Evolutionary conservation across 1,284 basidiomycete species (phyloP).

Genomic region (Apiotrichum siamense): DNA sequence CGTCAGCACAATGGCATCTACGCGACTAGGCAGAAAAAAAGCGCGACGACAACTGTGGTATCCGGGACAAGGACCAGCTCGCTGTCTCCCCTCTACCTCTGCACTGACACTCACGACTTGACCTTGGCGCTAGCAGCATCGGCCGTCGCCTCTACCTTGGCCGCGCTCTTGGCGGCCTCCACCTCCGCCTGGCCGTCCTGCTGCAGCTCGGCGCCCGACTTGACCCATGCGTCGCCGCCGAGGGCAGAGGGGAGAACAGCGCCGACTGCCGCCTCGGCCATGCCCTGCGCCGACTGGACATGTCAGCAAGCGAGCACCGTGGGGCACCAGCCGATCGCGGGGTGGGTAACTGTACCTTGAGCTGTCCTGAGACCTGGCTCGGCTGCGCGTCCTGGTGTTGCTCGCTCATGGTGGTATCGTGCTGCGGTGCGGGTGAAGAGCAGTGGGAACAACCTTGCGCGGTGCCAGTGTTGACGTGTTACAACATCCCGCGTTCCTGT

Average conservation of each 20-base stretch:
- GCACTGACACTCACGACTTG: conserved; percentile 35
- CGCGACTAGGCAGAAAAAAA: too few species aligned
- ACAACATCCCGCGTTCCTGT: too few species aligned
- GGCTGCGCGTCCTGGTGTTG: conserved; percentile 8
- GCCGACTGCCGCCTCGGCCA: conserved; percentile 26
- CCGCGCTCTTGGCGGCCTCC: conserved; percentile 34
- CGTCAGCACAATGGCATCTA: background rate
- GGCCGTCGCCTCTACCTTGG: conserved; percentile 32
- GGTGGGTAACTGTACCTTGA: conserved; percentile 25
- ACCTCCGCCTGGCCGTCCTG: conserved; percentile 34
- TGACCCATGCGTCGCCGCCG: conserved; percentile 24
- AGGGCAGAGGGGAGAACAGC: conserved; percentile 27
- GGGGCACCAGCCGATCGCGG: background rate
- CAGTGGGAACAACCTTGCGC: too few species aligned
- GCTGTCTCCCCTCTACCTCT: too few species aligned
- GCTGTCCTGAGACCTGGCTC: conserved; percentile 32
- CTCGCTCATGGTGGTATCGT: background rate
- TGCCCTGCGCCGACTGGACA: conserved; percentile 9
- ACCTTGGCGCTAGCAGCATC: conserved; percentile 38
- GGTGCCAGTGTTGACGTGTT: too few species aligned
- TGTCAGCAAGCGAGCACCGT: background rate
- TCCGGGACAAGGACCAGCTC: too few species aligned
- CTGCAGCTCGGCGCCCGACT: conserved; percentile 29
- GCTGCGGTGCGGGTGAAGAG: too few species aligned
- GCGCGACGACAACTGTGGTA: background rate